These are phyloP conservation scores for Bipolaris zeicola DNA, from an alignment of 2,329 filamentous ascomycete species.

Conservation along the genomic window DNA sequence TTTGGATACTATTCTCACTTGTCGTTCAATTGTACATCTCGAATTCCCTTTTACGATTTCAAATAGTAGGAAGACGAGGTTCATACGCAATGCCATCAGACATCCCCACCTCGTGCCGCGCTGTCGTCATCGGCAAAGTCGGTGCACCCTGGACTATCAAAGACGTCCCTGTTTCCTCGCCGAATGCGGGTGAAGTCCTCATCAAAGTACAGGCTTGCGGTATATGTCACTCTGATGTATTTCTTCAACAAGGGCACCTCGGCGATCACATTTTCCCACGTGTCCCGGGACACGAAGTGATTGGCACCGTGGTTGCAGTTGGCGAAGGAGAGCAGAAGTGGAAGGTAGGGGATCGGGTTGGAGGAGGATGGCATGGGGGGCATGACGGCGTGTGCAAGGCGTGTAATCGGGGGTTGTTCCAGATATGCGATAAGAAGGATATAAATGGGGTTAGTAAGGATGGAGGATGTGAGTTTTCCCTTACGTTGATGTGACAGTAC, in stretches of 20 bases:
- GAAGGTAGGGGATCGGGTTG: constrained; percentile 69
- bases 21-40: too few species aligned
- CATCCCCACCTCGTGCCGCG: constrained; percentile 69
- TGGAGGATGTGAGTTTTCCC: constrained; percentile 64
- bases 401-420: constrained; percentile 68
- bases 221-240: constrained; percentile 68
- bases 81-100: not conserved
- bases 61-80: not conserved
- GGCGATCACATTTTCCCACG: constrained; percentile 54
- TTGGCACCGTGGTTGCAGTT: constrained; percentile 69
- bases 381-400: constrained; percentile 66
- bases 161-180: constrained; percentile 63
- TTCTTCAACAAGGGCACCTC: constrained; percentile 35
- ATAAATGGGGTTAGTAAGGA: constrained; percentile 70
- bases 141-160: constrained; percentile 62
- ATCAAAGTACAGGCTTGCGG: constrained; percentile 75
- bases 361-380: constrained; percentile 72
- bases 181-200: constrained; percentile 64
- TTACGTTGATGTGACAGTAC: not conserved
- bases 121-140: constrained; percentile 63
- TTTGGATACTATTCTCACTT: too few species aligned
- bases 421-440: constrained; percentile 67
- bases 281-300: constrained; percentile 72
- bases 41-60: too few species aligned
- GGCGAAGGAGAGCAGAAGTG: constrained; percentile 63